Percentiles rank a stretch among this genome's conserved stretches.
Conservation (phyloP, 305 asterid species). For the Salvia sclarea region DNA sequence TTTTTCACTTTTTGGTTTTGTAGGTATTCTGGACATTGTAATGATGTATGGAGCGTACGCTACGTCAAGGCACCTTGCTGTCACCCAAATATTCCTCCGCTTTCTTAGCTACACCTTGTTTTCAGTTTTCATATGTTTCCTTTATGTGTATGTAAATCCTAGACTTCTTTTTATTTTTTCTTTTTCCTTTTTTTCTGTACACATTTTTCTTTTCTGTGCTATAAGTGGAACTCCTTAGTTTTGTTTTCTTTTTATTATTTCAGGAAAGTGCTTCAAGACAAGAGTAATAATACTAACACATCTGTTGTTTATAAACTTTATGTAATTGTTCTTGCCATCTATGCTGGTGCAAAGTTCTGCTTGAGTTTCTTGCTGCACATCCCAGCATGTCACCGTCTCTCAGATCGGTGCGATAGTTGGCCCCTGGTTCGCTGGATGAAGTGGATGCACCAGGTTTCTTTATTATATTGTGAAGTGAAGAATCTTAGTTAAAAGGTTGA, state of each 20-base stretch:
- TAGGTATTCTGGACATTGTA: constrained; percentile 85
- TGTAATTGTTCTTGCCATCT: constrained; percentile 63
- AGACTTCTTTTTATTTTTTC: constrained; percentile 18
- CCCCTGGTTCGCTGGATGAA: constrained; percentile 68
- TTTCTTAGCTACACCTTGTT: constrained; percentile 62
- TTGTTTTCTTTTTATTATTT: constrained; percentile 32
- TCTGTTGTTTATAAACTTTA: constrained; percentile 61
- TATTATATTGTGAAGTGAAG: constrained; percentile 14
- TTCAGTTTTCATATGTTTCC: constrained; percentile 81
- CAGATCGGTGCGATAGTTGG: constrained; percentile 68
- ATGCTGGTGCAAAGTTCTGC: constrained; percentile 67
- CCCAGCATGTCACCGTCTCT: constrained; percentile 83
- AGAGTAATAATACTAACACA: constrained; percentile 39
- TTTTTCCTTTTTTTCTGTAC: constrained; percentile 3
- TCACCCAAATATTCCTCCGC: constrained; percentile 83
- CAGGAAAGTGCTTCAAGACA: constrained; percentile 76
- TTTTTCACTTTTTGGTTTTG: constrained; percentile 25
- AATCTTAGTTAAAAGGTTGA: constrained; percentile 20
- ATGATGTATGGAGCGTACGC: constrained; percentile 99
- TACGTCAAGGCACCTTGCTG: constrained; percentile 78
- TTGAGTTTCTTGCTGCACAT: constrained; percentile 73
- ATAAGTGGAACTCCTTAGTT: constrained; percentile 19
- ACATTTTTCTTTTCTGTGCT: constrained; percentile 9
- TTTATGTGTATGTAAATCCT: constrained; percentile 72
- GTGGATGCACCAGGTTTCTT: constrained; percentile 98